Conservation (phyloP, 2,329 filamentous ascomycete genomes). For the Aureobasidium vineae region DNA sequence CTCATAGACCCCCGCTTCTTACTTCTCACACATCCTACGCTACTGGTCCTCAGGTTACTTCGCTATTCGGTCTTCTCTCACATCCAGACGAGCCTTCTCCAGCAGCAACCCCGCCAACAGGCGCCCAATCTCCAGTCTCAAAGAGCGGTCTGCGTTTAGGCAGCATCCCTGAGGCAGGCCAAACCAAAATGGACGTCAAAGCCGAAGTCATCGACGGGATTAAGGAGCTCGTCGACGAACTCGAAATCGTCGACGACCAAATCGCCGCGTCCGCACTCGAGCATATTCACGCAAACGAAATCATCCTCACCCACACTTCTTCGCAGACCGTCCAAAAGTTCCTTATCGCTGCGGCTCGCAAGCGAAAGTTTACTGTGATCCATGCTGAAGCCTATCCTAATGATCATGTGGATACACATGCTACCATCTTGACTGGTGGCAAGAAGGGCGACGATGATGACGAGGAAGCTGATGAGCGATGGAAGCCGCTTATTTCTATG, state of each 20-base stretch:
- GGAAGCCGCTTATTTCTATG: conserved; percentile 72
- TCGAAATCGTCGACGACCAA: conserved; percentile 88
- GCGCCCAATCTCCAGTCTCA: conserved; percentile 34
- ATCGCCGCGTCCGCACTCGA: conserved; percentile 85
- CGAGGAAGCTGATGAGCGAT: conserved; percentile 57
- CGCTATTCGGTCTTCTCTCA: conserved; percentile 85
- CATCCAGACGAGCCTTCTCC: conserved; percentile 54
- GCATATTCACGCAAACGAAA: conserved; percentile 90
- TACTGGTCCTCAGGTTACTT: conserved; percentile 59
- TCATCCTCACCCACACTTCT: conserved; percentile 84
- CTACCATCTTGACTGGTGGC: conserved; percentile 57
- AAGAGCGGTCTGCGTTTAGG: conserved; percentile 22
- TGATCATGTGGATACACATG: conserved; percentile 63
- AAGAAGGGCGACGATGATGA: conserved; percentile 46
- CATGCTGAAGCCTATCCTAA: conserved; percentile 73
- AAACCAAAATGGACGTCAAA: conserved; percentile 63
- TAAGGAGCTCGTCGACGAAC: conserved; percentile 92
- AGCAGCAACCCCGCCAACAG: conserved; percentile 52
- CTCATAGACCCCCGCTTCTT: conserved; percentile 57
- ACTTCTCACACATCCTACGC: conserved; percentile 64
- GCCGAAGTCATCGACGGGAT: conserved; percentile 93
- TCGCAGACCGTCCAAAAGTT: conserved; percentile 87
- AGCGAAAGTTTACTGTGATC: conserved; percentile 88
- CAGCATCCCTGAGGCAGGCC: conserved; percentile 35
- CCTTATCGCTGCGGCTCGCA: conserved; percentile 78